Evolutionary conservation across 1,139 yeast species (phyloP).

Genomic region (Lodderomyces metapsilosis): DNA sequence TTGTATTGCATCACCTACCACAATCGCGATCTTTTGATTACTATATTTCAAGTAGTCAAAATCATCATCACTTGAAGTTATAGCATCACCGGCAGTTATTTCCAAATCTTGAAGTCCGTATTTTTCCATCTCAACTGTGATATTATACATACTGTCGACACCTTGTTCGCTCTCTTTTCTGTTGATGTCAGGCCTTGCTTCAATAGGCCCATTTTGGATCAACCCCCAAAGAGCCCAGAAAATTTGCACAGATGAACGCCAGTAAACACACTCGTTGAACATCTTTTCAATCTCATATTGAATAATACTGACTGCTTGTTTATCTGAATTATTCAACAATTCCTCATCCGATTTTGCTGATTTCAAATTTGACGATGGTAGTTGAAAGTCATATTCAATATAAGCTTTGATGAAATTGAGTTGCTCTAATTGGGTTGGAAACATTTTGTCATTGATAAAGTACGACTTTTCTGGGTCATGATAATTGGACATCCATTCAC

Average conservation of each 20-base stretch:
- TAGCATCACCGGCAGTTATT: constrained; percentile 30
- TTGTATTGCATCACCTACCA: constrained; percentile 72
- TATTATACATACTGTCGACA: constrained; percentile 39
- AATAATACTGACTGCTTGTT: constrained; percentile 24
- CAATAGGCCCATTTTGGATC: constrained; percentile 61
- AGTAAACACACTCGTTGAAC: constrained; percentile 62
- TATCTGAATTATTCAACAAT: constrained; percentile 13
- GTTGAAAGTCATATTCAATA: constrained; percentile 52
- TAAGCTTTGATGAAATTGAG: constrained; percentile 73
- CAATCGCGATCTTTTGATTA: constrained; percentile 67
- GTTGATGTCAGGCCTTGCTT: constrained; percentile 13
- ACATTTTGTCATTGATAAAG: constrained; percentile 52
- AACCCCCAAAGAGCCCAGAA: constrained; percentile 94
- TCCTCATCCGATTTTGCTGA: constrained; percentile 19
- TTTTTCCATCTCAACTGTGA: constrained; percentile 31
- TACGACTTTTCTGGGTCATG: constrained; percentile 65
- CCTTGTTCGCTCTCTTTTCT: constrained; percentile 25
- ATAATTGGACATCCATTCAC: constrained; percentile 97
- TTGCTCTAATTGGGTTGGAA: constrained; percentile 68
- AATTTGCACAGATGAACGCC: constrained; percentile 81
- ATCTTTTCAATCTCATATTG: constrained; percentile 58
- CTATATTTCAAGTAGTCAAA: constrained; percentile 81
- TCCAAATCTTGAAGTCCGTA: constrained; percentile 18
- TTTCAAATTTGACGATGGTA: constrained; percentile 34
- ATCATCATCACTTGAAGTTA: constrained; percentile 55